Conservation (phyloP, 2,329 filamentous ascomycete genomes). For the Cadophora sp. region DNA sequence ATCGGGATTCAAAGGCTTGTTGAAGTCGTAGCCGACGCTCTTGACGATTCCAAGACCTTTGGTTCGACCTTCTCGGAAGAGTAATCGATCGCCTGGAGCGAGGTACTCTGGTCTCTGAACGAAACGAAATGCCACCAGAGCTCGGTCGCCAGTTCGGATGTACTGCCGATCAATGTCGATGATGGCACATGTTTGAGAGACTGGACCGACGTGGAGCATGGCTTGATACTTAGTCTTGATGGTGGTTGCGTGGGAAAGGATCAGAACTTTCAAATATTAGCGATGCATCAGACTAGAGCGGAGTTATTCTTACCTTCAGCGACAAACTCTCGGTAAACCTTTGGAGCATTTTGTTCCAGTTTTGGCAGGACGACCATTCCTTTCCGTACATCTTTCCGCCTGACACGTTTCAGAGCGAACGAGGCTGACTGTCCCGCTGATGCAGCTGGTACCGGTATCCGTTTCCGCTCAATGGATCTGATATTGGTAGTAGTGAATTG, state of each 20-base stretch:
- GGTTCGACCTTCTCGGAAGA: slow-evolving; percentile 94
- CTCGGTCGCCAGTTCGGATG: slow-evolving; percentile 93
- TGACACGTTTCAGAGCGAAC: slow-evolving; percentile 86
- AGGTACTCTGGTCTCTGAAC: slow-evolving; percentile 94
- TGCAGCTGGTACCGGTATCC: slow-evolving; percentile 85
- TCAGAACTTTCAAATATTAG: slow-evolving; percentile 68
- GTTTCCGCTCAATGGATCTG: slow-evolving; percentile 92
- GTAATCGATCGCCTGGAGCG: slow-evolving; percentile 82
- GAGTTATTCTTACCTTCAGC: slow-evolving; percentile 66
- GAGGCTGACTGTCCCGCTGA: slow-evolving; percentile 92
- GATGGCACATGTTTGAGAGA: slow-evolving; percentile 95
- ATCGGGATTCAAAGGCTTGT: slow-evolving; percentile 54
- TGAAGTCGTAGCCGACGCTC: slow-evolving; percentile 82
- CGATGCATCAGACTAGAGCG: slow-evolving; percentile 14
- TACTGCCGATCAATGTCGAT: slow-evolving; percentile 97
- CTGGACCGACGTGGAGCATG: slow-evolving; percentile 95
- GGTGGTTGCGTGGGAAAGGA: slow-evolving; percentile 93
- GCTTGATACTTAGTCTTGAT: slow-evolving; percentile 98
- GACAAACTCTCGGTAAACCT: slow-evolving; percentile 77
- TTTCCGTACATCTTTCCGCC: slow-evolving; percentile 92
- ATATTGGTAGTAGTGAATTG: slow-evolving; percentile 88
- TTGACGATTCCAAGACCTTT: slow-evolving; percentile 97
- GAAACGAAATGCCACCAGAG: slow-evolving; percentile 92
- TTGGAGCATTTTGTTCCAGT: slow-evolving; percentile 72
- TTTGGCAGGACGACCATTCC: slow-evolving; percentile 97